A percentile compares a stretch with the other conserved stretches of the same genome.
Evolutionary conservation across 108 stramenopile genomes (phyloP).

Genomic region (Seminavis robusta): DNA sequence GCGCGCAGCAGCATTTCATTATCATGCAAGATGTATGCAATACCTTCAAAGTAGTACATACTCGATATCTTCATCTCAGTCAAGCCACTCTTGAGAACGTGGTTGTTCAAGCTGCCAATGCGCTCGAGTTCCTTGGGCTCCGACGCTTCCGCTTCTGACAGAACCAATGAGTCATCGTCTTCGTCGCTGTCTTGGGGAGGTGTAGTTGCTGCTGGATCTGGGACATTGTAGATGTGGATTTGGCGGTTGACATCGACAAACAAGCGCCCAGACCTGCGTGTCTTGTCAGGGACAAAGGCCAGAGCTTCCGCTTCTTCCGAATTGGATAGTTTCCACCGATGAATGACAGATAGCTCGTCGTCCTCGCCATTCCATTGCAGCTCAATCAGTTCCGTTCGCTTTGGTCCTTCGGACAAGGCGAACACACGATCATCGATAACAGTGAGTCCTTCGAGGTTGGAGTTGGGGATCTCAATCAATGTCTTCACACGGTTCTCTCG

Average conservation of each 20-base stretch:
- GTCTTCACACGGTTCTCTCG: neutral
- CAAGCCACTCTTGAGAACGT: neutral
- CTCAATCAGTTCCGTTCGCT: constrained; percentile 2
- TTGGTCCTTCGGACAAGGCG: neutral
- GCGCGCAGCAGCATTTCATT: neutral
- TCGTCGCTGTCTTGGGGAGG: too few species aligned
- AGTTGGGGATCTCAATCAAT: neutral
- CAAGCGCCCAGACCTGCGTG: neutral
- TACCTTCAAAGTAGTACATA: neutral
- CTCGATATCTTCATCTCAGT: neutral
- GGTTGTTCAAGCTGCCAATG: too few species aligned
- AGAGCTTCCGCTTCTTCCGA: neutral
- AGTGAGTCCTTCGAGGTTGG: neutral
- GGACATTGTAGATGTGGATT: neutral
- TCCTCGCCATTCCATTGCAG: neutral
- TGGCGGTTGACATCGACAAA: too few species aligned
- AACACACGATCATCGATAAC: neutral
- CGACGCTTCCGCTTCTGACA: too few species aligned
- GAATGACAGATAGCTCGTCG: neutral
- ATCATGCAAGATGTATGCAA: neutral
- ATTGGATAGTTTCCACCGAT: neutral
- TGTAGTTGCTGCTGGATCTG: too few species aligned
- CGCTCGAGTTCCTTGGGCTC: too few species aligned
- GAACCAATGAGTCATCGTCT: too few species aligned
- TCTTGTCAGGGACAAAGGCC: neutral